A percentile compares a stretch with the other conserved stretches of the same genome.
These are phyloP conservation scores for Vitis labrusca DNA, from an alignment of 164 flowering plant species.

Conservation along the genomic window DNA sequence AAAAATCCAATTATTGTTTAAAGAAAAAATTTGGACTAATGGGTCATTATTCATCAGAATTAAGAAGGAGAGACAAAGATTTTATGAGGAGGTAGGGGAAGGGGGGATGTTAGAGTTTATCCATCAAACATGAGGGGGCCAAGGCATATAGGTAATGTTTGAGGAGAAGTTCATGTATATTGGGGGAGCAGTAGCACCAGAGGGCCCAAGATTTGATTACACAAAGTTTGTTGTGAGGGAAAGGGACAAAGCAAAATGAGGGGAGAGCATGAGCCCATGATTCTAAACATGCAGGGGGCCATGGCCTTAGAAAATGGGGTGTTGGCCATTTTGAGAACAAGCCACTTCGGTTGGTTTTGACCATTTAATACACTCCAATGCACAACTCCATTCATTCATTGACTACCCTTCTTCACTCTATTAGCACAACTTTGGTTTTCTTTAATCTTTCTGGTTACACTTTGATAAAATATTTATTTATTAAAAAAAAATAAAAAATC, in stretches of 20 bases:
- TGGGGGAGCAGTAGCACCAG: no score
- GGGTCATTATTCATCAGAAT: no score
- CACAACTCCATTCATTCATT: not conserved
- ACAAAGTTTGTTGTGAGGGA: slow-evolving; percentile 11
- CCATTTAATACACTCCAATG: not conserved
- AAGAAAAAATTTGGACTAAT: no score
- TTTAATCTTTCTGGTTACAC: no score
- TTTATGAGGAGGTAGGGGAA: no score
- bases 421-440: not conserved
- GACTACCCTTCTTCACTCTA: not conserved
- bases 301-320: slow-evolving; percentile 25
- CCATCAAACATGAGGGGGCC: not conserved
- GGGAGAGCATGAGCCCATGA: slow-evolving; percentile 18
- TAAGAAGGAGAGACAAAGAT: no score
- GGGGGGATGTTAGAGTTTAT: not conserved
- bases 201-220: no score
- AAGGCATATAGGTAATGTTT: not conserved
- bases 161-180: no score
- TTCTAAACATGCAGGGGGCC: slow-evolving; percentile 18
- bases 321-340: slow-evolving; percentile 20
- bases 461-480: no score
- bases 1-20: no score
- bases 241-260: slow-evolving; percentile 7
- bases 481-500: no score
- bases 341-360: slow-evolving; percentile 12